Base-by-base conservation (phyloP, 305 asterid genomes). In the Fraxinus ornus region DNA sequence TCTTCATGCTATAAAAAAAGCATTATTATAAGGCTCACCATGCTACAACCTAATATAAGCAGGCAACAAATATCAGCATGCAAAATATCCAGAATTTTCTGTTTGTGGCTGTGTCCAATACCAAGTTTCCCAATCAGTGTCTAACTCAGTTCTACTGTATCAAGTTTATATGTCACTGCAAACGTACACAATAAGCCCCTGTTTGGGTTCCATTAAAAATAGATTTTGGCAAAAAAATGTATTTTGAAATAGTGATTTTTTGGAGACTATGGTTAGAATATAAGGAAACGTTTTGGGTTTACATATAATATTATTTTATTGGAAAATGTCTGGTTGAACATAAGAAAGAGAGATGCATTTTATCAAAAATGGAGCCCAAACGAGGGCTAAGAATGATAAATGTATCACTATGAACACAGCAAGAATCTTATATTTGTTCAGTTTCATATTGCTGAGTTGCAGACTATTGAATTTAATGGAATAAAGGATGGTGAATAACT, bases 401-500 rank as follows among this genome's bases (percentile, higher is more conserved):
- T 64, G 73, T 9, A 13, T 9, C 17, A 8, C 30, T 24, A 70
- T 15, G 39, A 70, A 70, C 37, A 13, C 39, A 30, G 24, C 2
- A 12, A 71, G 44, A 71, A 71, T 32, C 39, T 30, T 71, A 32
- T 35, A 49, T 55, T 47, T 60, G 32, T 52, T 78, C 19, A 77
- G 35, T 76, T 15, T 33, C 57, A 37, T 64, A 24, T 66, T 36
- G 85, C 35, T 24, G 62, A 83, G 81, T 83, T 78, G 78, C 64
- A 13, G 32, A 37, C 36, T n/a, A 3, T 36, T 78, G 75, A 62
- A 30, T 47, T 39, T 62, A 32, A 32, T 22, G 73, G 66, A 75
- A 72, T 8, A 75, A 75, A 78, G 7, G 17, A 78, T 80, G 52
- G 55, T 62, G 78, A 86, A 86, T 79, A 32, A 88, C 88, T 91